Base-by-base conservation (phyloP, 495 filamentous ascomycete species). In the Penicillium argentinense region DNA sequence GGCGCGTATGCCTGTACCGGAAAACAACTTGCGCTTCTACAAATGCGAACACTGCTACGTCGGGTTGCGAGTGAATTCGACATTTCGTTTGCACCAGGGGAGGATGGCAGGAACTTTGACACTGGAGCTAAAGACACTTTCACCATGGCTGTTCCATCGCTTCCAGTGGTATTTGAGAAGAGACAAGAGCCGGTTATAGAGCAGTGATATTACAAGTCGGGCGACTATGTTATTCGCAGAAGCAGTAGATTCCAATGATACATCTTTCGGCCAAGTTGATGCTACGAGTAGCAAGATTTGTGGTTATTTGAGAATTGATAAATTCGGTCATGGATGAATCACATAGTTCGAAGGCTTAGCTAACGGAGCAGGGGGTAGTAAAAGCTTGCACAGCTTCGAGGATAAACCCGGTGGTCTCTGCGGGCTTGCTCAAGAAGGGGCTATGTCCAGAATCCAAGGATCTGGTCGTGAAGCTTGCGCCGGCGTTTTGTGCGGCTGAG, bases 1-100 rank as follows among this genome's bases (percentile, higher is more conserved):
- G 42, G 42, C 14, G 42, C 21, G 14, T 47, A 52, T 17, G 6
- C 27, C 3, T 52, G 49, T 26, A 23, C 38, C 4, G 42, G 42
- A 5, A 52, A 42, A 25, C 49, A 46, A 18, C 24, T 52, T 11
- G 49, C 42, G 19, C 26, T 46, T 19, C 11, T 38, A n/a, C 28
- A 46, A 24, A 25, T 52, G 8, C 49, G 49, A 27, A 24, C 26
- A n/a, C 23, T 29, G 9, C 17, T 52, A 7, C 23, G 29, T n/a
- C 27, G 23, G 4, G 30, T 52, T 28, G 42, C 49, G 22, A 41
- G 21, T 18, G 49, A 52, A n/a, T 52, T 47, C 18, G 21, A 52
- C 29, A 33, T 52, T 23, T 30, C 37, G 17, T 29, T 52, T 14
- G 42, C 49, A 0, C 42, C 49, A 3, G 36, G 37, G 13, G 49